phyloP scores from a whole-genome alignment of 768 basidiomycete genomes.

The Porphyrellus cyaneotinctus region DNA sequence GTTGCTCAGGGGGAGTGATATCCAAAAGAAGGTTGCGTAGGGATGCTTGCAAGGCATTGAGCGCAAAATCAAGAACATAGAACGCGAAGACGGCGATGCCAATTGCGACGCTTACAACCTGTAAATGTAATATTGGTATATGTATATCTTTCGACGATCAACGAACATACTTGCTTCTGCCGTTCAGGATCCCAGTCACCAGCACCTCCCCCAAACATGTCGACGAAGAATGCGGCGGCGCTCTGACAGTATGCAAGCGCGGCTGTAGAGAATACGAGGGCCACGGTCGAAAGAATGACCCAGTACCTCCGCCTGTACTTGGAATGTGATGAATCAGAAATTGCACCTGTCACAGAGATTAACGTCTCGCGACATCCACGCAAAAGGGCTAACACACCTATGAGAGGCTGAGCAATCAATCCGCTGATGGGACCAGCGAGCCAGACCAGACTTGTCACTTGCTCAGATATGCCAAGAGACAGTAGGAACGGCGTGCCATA shows the following conservation, averaged over 20 bases:
- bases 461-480: slow-evolving; percentile 74
- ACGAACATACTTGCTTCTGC: slow-evolving; percentile 48
- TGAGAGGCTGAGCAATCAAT: slow-evolving; percentile 93
- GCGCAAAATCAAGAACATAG: slow-evolving; percentile 93
- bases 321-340: slow-evolving; percentile 91
- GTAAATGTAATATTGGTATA: not conserved
- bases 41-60: slow-evolving; percentile 93
- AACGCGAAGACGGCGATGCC: slow-evolving; percentile 85
- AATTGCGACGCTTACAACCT: slow-evolving; percentile 74
- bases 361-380: not conserved
- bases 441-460: slow-evolving; percentile 94
- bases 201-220: slow-evolving; percentile 65
- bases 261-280: slow-evolving; percentile 74
- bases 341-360: slow-evolving; percentile 57
- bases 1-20: slow-evolving; percentile 81
- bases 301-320: slow-evolving; percentile 90
- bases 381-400: slow-evolving; percentile 51
- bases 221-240: slow-evolving; percentile 70
- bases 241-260: slow-evolving; percentile 79
- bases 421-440: slow-evolving; percentile 93
- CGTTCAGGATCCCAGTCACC: slow-evolving; percentile 87
- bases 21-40: slow-evolving; percentile 92
- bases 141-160: not conserved
- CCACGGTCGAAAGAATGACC: slow-evolving; percentile 83
- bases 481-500: slow-evolving; percentile 95